phyloP scores from a whole-genome alignment of 2,329 filamentous ascomycete species.

The Xylogone sp. region DNA sequence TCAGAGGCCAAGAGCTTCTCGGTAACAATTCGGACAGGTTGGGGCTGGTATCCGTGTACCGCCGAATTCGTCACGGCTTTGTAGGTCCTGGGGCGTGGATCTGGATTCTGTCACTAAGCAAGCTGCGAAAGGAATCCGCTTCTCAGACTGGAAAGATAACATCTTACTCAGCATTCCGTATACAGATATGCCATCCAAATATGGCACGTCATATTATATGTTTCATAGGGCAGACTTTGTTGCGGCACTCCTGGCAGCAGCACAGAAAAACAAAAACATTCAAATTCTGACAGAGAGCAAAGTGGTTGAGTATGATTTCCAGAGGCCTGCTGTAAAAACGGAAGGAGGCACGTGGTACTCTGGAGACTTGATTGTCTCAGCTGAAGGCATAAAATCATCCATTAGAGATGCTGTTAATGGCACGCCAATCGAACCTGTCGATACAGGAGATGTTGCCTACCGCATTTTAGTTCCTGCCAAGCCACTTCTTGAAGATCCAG shows the following conservation, averaged over 20 bases:
- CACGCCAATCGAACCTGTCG: constrained; percentile 18
- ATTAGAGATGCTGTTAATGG: constrained; percentile 37
- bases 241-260: background rate
- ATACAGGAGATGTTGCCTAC: constrained; percentile 33
- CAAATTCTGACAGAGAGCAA: background rate
- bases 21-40: background rate
- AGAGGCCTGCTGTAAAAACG: background rate
- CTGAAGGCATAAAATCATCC: constrained; percentile 50
- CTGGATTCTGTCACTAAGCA: background rate
- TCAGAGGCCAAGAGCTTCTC: background rate
- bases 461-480: constrained; percentile 34
- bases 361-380: constrained; percentile 45
- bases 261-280: background rate
- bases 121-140: background rate
- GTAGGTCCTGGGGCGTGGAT: background rate
- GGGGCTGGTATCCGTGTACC: constrained; percentile 1
- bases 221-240: constrained; percentile 1
- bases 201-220: background rate
- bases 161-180: background rate
- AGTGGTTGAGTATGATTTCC: constrained; percentile 1
- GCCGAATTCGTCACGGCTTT: background rate
- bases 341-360: background rate
- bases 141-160: background rate
- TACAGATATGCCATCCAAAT: background rate
- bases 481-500: constrained; percentile 20